Evolutionary conservation across 495 filamentous ascomycete genomes (phyloP), one percentile per base, ranked within the genome.

Genomic region (Penicillium waksmanii): DNA sequence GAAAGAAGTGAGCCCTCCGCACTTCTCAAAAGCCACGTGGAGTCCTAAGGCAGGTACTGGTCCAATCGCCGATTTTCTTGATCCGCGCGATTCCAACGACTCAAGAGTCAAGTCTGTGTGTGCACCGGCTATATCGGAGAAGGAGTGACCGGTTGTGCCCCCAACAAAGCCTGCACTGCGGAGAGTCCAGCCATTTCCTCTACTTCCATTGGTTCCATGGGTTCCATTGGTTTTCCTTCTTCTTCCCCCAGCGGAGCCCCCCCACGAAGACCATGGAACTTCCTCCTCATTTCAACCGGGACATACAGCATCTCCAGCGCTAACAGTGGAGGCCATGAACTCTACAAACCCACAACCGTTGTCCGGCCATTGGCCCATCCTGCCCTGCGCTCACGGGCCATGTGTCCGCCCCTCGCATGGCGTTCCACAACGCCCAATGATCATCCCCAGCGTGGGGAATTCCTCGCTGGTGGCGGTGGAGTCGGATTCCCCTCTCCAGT

Each of bases 371-470:
- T 23, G 34, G 34, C 13, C 46, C 36, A 13, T 53, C 15, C 56
- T 51, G 53, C 52, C 49, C 35, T 19, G 9, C 36, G 60, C 65
- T 65, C 65, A 67, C 65, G 58, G 65, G 58, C 65, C 65, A 67
- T 65, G 65, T 65, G 53, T 65, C 62, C 61, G 54, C 61, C 64
- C 65, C 65, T 67, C 65, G 65, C 62, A 65, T 67, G 65, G 65
- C 62, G 65, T 67, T 19, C 31, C 49, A 21, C 5, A 52, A 54
- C 52, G 44, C 42, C 65, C 65, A 67, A 67, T 67, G 49, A 60
- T 53, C 58, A 33, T 52, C 50, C 0, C 3, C 1, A 19, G 7
- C 17, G 58, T 67, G 65, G 65, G 53, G 58, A 56, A 58, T 51
- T 10, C 18, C 49, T 36, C 25, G 49, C n/a, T 33, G 17, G 54